Percentiles rank a stretch among this genome's conserved stretches.
These are phyloP conservation scores for Wickerhamiella cacticola DNA, from an alignment of 805 yeast species.

Conservation along the genomic window DNA sequence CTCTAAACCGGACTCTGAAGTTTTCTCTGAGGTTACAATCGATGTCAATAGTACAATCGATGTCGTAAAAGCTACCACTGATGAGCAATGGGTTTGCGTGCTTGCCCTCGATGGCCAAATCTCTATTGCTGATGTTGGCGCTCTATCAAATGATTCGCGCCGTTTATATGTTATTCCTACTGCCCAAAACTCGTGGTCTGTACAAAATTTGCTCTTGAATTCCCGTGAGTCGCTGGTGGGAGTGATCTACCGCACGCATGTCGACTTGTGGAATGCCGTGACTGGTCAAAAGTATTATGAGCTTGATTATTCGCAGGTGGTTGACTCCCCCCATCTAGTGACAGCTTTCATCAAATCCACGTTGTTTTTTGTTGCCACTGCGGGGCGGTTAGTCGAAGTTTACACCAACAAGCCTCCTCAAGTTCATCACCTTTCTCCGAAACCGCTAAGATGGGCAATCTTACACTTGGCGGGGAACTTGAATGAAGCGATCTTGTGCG, in stretches of 20 bases:
- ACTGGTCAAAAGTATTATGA: slow-evolving; percentile 7
- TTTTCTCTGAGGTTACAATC: slow-evolving; percentile 4
- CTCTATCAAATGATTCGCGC: not conserved
- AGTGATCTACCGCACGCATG: not conserved
- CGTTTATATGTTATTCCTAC: not conserved
- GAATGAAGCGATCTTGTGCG: not conserved
- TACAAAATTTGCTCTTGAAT: slow-evolving; percentile 3
- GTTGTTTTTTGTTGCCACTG: not conserved
- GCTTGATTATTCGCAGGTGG: not conserved
- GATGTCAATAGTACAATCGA: slow-evolving; percentile 8
- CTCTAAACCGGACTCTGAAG: slow-evolving; percentile 2
- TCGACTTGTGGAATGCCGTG: slow-evolving; percentile 8
- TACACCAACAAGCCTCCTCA: slow-evolving; percentile 6
- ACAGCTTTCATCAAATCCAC: not conserved
- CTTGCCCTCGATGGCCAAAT: slow-evolving; percentile 6
- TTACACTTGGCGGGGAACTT: not conserved
- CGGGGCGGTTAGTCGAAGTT: slow-evolving; percentile 11
- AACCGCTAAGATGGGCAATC: not conserved
- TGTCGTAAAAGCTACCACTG: slow-evolving; percentile 4
- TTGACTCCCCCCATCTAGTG: not conserved
- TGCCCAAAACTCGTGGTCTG: slow-evolving; percentile 4
- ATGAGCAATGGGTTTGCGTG: not conserved
- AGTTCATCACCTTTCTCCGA: not conserved
- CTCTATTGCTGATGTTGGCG: slow-evolving; percentile 2
- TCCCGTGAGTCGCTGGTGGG: slow-evolving; percentile 1